Evolutionary conservation across 2,329 filamentous ascomycete genomes (phyloP), one percentile per base, ranked within the genome.

Genomic region (Claviceps purpurea): DNA sequence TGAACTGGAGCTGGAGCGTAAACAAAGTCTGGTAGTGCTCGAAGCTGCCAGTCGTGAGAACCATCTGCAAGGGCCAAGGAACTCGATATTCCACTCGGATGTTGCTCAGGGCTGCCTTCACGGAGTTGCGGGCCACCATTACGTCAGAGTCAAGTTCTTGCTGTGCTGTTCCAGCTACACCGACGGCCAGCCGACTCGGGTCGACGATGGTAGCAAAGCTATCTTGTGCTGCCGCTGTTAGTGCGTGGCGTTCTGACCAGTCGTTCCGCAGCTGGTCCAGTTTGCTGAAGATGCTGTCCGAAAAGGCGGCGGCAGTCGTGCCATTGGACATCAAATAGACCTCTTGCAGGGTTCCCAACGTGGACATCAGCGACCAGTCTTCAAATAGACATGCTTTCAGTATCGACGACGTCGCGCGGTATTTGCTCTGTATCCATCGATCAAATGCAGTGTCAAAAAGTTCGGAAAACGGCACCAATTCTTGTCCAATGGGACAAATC

Each of bases 241-340:
- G 71, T 0, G 85, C 75, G 61, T 91, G 95, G 20, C 82, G 79
- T 64, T 96, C 89, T 55, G 84, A 83, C 90, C 89, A 96, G 39
- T 69, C 70, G 5, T 62, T 66, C 62, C 70, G 74, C 16, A 75
- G 60, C 1, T 69, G 72, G 58, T 93, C 86, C 45, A 96, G 76
- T 48, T 85, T 82, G 52, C 83, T 78, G 61, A 95, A 95, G 1
- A 96, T 65, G 13, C 77, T 77, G 26, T 75, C 74, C 13, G 84
- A 78, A 58, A 95, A 84, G 0, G 70, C 67, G 47, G 84, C 77
- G 1, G 84, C 78, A 0, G 81, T 70, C 1, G 81, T 77, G 2
- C 89, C 87, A 59, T 96, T 82, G 16, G 78, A 79, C 67, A 86
- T 85, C 22, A 95, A 75, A 63, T 89, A 96, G 16, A 96, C 69